Conservation (phyloP, 2,329 filamentous ascomycete genomes). For the Botryotinia calthae region DNA sequence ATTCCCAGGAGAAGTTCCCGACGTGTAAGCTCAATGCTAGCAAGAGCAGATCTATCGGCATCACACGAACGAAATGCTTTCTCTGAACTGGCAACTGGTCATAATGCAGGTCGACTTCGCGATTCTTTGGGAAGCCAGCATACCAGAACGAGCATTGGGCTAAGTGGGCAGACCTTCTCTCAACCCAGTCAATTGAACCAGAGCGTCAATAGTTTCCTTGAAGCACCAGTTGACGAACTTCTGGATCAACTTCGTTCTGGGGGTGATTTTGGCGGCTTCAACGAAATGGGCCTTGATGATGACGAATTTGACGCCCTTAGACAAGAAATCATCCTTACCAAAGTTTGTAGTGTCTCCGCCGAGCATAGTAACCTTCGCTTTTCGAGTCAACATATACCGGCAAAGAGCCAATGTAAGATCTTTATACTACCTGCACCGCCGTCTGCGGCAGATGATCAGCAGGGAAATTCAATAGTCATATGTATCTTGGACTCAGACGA, state of each 20-base stretch:
- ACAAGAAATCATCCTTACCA: conserved; percentile 69
- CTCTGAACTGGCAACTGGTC: conserved; percentile 58
- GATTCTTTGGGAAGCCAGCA: conserved; percentile 73
- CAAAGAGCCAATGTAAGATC: conserved; percentile 57
- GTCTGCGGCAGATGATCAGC: conserved; percentile 52
- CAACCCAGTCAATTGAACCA: conserved; percentile 41
- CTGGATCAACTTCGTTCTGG: conserved; percentile 65
- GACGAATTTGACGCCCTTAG: conserved; percentile 68
- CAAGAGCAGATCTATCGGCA: conserved; percentile 80
- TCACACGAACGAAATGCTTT: conserved; percentile 82
- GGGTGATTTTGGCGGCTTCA: conserved; percentile 64
- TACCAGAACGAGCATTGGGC: conserved; percentile 55
- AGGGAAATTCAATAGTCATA: conserved; percentile 57
- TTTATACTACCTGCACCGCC: conserved; percentile 64
- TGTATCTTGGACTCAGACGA: conserved; percentile 69
- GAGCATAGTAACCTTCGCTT: conserved; percentile 61
- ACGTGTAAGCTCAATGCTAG: conserved; percentile 86
- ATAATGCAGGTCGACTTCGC: conserved; percentile 42
- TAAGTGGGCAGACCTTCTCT: conserved; percentile 29
- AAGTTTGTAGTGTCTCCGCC: conserved; percentile 65
- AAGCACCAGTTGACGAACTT: conserved; percentile 66
- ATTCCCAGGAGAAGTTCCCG: conserved; percentile 62
- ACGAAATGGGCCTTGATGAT: conserved; percentile 70
- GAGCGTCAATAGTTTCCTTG: conserved; percentile 60
- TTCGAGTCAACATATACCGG: conserved; percentile 53